These are phyloP conservation scores for Aristolochia contorta DNA, from an alignment of 164 flowering plant genomes.

Conservation along the genomic window DNA sequence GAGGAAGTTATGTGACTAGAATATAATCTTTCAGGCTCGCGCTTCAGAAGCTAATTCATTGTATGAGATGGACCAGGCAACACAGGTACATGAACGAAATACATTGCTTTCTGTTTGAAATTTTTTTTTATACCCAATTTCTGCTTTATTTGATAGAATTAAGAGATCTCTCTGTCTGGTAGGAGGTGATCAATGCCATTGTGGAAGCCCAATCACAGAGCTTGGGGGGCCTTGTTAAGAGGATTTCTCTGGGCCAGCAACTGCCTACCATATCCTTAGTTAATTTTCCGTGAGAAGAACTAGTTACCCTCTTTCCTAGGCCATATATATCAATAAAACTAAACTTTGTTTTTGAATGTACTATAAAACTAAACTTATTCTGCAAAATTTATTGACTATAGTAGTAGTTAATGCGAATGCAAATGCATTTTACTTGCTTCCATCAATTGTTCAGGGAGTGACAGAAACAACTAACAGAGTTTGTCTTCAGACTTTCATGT, in stretches of 20 bases:
- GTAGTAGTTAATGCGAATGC: too few species aligned
- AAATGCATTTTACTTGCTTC: too few species aligned
- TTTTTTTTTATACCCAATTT: neutral
- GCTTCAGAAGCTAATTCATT: conserved; percentile 71
- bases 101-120: neutral
- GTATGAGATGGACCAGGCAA: conserved; percentile 83
- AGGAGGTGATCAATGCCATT: conserved; percentile 64
- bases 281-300: neutral
- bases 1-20: neutral
- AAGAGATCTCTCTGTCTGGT: conserved; percentile 6
- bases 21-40: conserved; percentile 21
- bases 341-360: too few species aligned
- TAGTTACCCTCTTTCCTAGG: too few species aligned
- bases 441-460: too few species aligned
- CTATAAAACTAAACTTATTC: too few species aligned
- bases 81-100: conserved; percentile 37
- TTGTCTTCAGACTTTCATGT: too few species aligned
- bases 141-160: neutral
- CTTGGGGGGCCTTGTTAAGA: conserved; percentile 56
- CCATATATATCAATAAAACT: too few species aligned
- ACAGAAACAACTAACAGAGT: too few species aligned
- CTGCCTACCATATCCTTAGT: conserved; percentile 39
- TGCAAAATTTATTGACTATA: too few species aligned
- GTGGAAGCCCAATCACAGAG: conserved; percentile 79
- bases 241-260: conserved; percentile 47